Conservation (phyloP, 345 rosid species). For the Euphorbia peplus region DNA sequence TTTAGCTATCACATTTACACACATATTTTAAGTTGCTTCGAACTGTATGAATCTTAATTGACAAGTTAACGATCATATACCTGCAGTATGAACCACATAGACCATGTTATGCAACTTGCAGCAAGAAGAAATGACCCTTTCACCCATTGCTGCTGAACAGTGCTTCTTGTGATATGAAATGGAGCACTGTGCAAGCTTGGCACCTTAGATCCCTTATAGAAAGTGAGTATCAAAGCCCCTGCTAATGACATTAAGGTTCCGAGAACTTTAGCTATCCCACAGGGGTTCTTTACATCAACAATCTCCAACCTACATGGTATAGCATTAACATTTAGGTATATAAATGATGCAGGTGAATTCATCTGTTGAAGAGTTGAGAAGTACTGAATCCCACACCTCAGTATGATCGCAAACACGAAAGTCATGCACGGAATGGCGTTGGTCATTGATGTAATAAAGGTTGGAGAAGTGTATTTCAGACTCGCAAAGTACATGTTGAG, state of each 20-base stretch:
- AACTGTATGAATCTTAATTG: neutral
- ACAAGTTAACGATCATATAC: conserved; percentile 6
- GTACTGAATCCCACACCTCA: conserved; percentile 15
- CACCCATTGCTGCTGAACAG: conserved; percentile 21
- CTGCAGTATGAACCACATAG: conserved; percentile 31
- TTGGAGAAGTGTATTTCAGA: conserved; percentile 30
- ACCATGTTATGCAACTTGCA: conserved; percentile 25
- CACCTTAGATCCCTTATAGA: conserved; percentile 27
- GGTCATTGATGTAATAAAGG: conserved; percentile 28
- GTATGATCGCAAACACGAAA: conserved; percentile 24
- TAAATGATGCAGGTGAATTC: neutral
- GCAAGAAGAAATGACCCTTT: conserved; percentile 29
- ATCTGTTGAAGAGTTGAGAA: neutral
- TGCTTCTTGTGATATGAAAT: conserved; percentile 16
- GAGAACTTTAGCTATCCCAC: conserved; percentile 17
- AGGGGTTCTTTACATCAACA: conserved; percentile 17
- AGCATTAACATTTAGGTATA: neutral
- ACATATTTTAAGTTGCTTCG: neutral
- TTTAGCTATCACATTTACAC: neutral
- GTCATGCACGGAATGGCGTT: conserved; percentile 25
- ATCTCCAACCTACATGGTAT: conserved; percentile 21
- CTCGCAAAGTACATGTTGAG: conserved; percentile 31
- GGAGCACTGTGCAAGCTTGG: conserved; percentile 22
- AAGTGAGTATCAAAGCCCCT: conserved; percentile 18
- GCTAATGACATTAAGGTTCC: conserved; percentile 22